Evolutionary conservation across 345 rosid species (phyloP), one percentile per base, ranked within the genome.

Genomic region (Dimocarpus longan): DNA sequence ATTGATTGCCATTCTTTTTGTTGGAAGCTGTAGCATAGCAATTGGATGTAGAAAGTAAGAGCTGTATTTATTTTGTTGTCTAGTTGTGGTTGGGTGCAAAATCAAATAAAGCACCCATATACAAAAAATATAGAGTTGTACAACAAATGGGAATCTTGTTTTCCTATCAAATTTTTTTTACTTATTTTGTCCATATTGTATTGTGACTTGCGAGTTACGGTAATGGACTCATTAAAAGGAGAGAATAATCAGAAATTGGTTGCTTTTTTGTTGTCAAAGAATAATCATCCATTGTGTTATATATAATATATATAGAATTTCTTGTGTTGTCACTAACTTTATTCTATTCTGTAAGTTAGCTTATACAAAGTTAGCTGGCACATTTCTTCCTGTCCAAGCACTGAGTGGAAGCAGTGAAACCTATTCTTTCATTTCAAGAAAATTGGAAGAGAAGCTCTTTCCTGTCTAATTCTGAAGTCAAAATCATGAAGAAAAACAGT

Each of bases 1-100:
- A 74, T 67, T 18, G 68, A 79, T 79, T 68, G 71, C 66, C 79
- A 83, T 80, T 88, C 84, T 70, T 88, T 81, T 70, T 44, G 22
- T 73, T 40, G 68, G 73, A 80, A 78, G 78, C 57, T 78, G 80
- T 67, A 79, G 76, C 81, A 66, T 76, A 84, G 79, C 70, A 54
- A 72, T 46, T 69, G 67, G 60, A 24, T 70, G 77, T 78, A 80
- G 82, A 78, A 40, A 50, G 37, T 32, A 18, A 40, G 28, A 48
- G 77, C 75, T 75, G 57, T 66, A 59, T 60, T 60, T 69, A 7
- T 32, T 82, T 44, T 72, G 54, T 42, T 77, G 48, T 77, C 50
- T 71, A 67, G 68, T 62, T 72, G 72, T 69, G 72, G 79, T 75
- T 37, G 88, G 86, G 84, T 79, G 83, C 54, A 54, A 54, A 54